Base-by-base conservation (phyloP, 1,139 yeast species). In the Yamadazyma atlantica region DNA sequence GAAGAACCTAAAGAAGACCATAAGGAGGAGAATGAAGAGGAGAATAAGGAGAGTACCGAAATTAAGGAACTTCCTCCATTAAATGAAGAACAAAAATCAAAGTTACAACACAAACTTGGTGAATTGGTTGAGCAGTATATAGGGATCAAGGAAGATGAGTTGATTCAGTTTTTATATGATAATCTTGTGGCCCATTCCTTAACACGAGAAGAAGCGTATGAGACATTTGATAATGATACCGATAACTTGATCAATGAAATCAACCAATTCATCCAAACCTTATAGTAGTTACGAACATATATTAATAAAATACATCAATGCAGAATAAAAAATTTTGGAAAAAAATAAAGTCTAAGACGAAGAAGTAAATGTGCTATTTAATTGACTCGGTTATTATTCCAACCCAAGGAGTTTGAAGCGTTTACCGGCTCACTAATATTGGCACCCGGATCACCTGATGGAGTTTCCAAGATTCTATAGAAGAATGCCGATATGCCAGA, bases 211-310 rank as follows among this genome's bases (percentile, higher is more conserved):
- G 84, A 78, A 42, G 60, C 79, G 35, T 54, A 56, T 7, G 82
- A 79, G 45, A 73, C 80, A 1, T 56, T 77, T 29, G 82, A 79
- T 42, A 82, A 78, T 27, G 84, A 79, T 52, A 74, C 82, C 1
- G 55, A 50, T n/a, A 57, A 54, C 13, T 66, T 75, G 36, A 72
- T 70, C 2, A 64, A 70, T 17, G 69, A 65, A 37, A 51, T 68
- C 32, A 62, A 59, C 54, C 43, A 46, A n/a, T 64, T 39, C 42
- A 53, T 62, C 13, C 13, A 34, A 33, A 19, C 16, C 16, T 21
- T 34, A 25, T 27, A 24, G 3, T 29, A 17, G 16, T 13, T 28
- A 23, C 12, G n/a, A 37, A 24, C 25, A 16, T 25, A 32, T 27
- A 30, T 24, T 15, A 21, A 18, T 22, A 23, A 27, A 38, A 22